phyloP scores from a whole-genome alignment of 257 asterid genomes.

The Jasminum sambac region DNA sequence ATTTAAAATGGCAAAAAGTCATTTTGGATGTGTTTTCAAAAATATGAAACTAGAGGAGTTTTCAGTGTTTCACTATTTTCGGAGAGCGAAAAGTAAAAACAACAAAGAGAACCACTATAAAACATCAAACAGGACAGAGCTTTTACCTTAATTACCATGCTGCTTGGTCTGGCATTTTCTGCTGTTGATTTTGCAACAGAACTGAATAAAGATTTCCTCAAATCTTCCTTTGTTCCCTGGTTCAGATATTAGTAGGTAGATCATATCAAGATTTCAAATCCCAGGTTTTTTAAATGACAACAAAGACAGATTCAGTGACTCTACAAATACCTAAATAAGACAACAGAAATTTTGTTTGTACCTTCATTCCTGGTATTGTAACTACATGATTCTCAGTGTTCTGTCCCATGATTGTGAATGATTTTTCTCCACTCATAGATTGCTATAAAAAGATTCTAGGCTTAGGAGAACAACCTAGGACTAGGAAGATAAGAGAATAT shows the following conservation, averaged over 20 bases:
- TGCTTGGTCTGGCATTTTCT: conserved; percentile 72
- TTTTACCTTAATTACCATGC: conserved; percentile 80
- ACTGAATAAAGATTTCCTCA: conserved; percentile 40
- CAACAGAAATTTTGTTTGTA: conserved; percentile 14
- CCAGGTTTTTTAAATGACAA: not conserved
- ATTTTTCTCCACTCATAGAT: conserved; percentile 33
- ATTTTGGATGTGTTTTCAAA: too few relatives aligned
- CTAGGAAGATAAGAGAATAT: not conserved
- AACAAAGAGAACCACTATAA: too few relatives aligned
- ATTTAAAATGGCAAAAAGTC: too few relatives aligned
- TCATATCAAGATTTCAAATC: conserved; percentile 7
- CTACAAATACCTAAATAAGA: not conserved
- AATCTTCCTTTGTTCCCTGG: conserved; percentile 50
- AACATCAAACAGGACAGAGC: not conserved
- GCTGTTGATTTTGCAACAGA: conserved; percentile 38
- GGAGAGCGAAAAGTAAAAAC: too few relatives aligned
- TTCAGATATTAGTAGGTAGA: conserved; percentile 2
- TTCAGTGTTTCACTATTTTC: too few relatives aligned
- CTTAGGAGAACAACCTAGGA: not conserved
- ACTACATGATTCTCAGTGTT: conserved; percentile 28
- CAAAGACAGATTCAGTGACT: not conserved
- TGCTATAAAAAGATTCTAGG: conserved; percentile 16
- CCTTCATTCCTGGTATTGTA: conserved; percentile 35
- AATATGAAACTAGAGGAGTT: too few relatives aligned
- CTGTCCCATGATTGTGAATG: conserved; percentile 30